A percentile compares a stretch with the other conserved stretches of the same genome.
Conservation (phyloP, 306 rosid species). For the Citrullus colocynthis region DNA sequence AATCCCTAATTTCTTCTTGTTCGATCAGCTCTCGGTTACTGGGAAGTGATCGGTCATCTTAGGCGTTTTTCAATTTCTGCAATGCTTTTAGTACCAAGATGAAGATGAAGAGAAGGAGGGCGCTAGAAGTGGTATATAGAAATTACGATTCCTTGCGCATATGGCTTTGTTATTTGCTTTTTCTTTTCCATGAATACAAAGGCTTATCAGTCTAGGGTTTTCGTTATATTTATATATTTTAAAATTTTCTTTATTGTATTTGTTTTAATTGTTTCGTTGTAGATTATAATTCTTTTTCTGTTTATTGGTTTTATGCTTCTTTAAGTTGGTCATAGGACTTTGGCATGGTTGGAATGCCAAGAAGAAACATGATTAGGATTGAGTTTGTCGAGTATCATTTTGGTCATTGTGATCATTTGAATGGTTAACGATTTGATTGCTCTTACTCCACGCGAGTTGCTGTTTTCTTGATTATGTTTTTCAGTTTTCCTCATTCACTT, state of each 20-base stretch:
- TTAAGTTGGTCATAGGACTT: background rate
- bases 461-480: background rate
- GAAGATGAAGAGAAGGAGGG: conserved; percentile 86
- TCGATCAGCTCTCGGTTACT: conserved; percentile 30
- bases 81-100: conserved; percentile 69
- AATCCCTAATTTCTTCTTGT: conserved; percentile 14
- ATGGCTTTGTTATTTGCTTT: background rate
- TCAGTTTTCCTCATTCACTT: background rate
- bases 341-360: background rate
- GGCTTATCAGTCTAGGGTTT: conserved; percentile 8
- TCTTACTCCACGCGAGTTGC: background rate
- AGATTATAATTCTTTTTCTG: background rate
- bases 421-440: background rate
- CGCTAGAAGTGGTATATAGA: conserved; percentile 81
- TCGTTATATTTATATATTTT: background rate
- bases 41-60: conserved; percentile 37
- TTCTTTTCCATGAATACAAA: background rate
- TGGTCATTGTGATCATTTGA: background rate
- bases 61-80: conserved; percentile 22
- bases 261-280: background rate
- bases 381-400: background rate
- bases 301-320: background rate
- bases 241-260: background rate
- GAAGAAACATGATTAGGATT: background rate
- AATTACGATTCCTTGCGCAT: background rate